Percentiles rank a stretch among this genome's conserved stretches.
Evolutionary conservation across 495 filamentous ascomycete genomes (phyloP).

Genomic region (Talaromyces liani): DNA sequence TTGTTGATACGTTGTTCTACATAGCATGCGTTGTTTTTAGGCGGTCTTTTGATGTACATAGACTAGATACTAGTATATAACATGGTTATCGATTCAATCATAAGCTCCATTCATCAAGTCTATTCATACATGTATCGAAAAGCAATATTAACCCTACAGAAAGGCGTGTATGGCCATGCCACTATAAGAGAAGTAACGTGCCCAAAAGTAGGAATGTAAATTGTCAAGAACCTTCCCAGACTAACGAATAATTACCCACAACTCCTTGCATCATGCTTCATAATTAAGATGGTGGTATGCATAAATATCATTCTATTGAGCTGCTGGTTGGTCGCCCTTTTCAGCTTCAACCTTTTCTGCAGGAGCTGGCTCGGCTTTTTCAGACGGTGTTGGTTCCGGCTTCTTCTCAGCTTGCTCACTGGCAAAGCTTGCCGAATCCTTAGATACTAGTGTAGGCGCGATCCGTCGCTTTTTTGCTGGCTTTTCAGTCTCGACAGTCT

Average conservation of each 20-base stretch:
- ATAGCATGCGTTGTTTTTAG: background rate
- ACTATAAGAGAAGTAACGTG: background rate
- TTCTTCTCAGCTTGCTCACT: background rate
- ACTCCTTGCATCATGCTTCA: background rate
- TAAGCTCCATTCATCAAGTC: background rate
- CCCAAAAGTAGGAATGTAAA: no score
- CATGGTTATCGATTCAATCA: background rate
- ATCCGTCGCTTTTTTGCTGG: constrained; percentile 67
- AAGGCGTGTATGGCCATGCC: background rate
- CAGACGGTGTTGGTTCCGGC: background rate
- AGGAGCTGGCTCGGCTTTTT: background rate
- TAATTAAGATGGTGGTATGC: background rate
- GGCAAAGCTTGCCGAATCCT: background rate
- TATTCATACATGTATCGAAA: background rate
- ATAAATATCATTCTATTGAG: background rate
- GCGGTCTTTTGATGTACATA: background rate
- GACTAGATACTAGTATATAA: background rate
- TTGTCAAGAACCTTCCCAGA: background rate
- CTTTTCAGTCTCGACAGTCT: constrained; percentile 26
- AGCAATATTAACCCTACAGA: background rate
- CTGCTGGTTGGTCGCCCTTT: background rate
- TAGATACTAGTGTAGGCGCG: constrained; percentile 61
- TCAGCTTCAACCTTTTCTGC: background rate
- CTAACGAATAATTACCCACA: background rate
- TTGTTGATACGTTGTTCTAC: no score